Base-by-base conservation (phyloP, 2,329 filamentous ascomycete species). In the Colletotrichum navitas region DNA sequence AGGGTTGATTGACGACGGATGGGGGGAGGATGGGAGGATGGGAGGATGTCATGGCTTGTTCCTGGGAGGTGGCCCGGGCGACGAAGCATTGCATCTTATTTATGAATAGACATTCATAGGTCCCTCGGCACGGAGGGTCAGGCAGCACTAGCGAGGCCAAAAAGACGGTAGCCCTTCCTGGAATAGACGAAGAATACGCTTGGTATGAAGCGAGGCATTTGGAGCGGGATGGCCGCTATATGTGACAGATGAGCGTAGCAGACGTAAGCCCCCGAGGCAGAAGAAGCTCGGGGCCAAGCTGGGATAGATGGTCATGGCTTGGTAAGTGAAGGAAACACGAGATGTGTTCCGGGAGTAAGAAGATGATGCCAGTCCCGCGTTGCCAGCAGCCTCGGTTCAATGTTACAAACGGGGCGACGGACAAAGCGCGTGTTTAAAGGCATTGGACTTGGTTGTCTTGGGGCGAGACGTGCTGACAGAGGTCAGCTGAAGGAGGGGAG, bases 1-100 rank as follows among this genome's bases (percentile, higher is more conserved):
- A 83, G 45, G 84, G 78, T 24, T 73, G 54, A 71, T 55, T 12
- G 34, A 21, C 10, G 26, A 55, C 16, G 67, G 41, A 16, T 16
- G 39, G 39, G 52, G 52, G 55, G 49, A n/a, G n/a, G 36, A 36
- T 18, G n/a, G 45, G 49, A n/a, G n/a, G 36, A 36, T 18, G n/a
- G 45, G 45, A 18, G 10, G 45, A 34, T 11, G 51, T 43, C 21
- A 69, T 29, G 65, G 52, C 10, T 68, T 32, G 59, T n/a, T 6
- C n/a, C 34, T 26, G 59, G 11, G 36, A 55, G 49, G 24, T 4
- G 26, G 16, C 2, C 8, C 14, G 39, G 36, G 49, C 24, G 36
- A 18, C 55, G 6, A 26, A 39, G 36, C 18, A 63, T 55, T 55
- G 39, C 26, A 24, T 54, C 21, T 43, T 41, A 36, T 52, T 18